Evolutionary conservation across 306 rosid genomes (phyloP).

Genomic region (Phaseolus lunatus): DNA sequence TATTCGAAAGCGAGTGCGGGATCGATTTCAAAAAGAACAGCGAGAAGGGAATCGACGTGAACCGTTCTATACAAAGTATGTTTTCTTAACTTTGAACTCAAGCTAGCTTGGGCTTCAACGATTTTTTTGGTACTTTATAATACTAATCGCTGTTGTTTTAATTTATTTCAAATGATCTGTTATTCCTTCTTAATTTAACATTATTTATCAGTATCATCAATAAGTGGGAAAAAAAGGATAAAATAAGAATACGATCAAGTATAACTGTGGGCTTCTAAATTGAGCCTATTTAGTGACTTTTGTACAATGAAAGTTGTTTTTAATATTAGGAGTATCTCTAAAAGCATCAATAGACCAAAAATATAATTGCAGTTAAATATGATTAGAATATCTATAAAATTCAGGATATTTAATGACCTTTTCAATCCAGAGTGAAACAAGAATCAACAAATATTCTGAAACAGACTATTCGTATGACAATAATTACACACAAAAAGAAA

Average conservation of each 20-base stretch:
- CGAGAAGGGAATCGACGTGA: constrained; percentile 58
- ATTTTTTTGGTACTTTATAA: no score
- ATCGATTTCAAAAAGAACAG: constrained; percentile 58
- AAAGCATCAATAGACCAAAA: background rate
- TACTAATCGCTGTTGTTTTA: background rate
- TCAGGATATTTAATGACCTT: no score
- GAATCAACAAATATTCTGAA: background rate
- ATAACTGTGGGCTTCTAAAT: background rate
- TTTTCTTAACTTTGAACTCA: no score
- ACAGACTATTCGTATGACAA: background rate
- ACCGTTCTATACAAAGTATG: no score
- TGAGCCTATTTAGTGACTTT: background rate
- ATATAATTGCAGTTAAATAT: no score
- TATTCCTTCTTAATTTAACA: background rate
- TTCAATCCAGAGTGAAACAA: background rate
- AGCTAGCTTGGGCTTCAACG: no score
- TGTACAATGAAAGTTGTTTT: background rate
- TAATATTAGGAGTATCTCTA: background rate
- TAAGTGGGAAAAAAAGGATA: background rate
- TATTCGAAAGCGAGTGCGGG: constrained; percentile 59
- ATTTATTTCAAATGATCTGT: background rate
- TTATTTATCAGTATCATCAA: background rate
- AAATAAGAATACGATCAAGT: background rate
- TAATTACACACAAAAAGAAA: background rate
- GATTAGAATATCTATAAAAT: no score